phyloP scores from a whole-genome alignment of 768 basidiomycete species.

The Lentinus tigrinus region DNA sequence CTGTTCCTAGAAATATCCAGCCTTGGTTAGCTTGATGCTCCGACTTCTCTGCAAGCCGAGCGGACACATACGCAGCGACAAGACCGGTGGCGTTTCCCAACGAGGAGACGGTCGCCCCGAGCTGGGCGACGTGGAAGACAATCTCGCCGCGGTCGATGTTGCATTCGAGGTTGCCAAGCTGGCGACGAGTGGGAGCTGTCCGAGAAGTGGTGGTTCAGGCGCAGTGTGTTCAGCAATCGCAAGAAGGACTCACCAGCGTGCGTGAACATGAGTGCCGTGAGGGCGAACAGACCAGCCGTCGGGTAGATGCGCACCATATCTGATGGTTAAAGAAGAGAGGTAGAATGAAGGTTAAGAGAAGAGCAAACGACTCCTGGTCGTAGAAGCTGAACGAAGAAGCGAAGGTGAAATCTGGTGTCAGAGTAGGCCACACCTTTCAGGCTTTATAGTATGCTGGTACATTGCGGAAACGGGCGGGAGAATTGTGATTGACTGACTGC shows the following conservation, averaged over 20 bases:
- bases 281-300: not conserved
- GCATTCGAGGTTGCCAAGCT: constrained; percentile 32
- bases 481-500: too few species aligned
- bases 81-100: constrained; percentile 19
- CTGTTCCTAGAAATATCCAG: not conserved
- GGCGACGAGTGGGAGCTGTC: constrained; percentile 16
- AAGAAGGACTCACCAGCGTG: not conserved
- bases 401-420: too few species aligned
- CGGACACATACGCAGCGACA: constrained; percentile 1
- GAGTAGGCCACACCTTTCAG: too few species aligned
- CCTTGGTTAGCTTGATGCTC: too few species aligned
- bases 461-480: too few species aligned
- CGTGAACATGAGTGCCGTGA: not conserved
- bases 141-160: constrained; percentile 32
- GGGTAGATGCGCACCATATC: not conserved
- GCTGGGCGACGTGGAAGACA: constrained; percentile 23
- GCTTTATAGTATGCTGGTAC: too few species aligned
- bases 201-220: not conserved
- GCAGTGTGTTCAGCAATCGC: too few species aligned
- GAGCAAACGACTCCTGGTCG: not conserved
- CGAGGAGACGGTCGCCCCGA: constrained; percentile 13
- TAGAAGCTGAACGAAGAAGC: not conserved
- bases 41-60: too few species aligned
- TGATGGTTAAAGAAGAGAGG: not conserved
- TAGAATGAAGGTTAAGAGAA: not conserved